A percentile compares a stretch with the other conserved stretches of the same genome.
These are phyloP conservation scores for Gnetum montanum DNA, from an alignment of 75 land plant genomes.

Conservation along the genomic window DNA sequence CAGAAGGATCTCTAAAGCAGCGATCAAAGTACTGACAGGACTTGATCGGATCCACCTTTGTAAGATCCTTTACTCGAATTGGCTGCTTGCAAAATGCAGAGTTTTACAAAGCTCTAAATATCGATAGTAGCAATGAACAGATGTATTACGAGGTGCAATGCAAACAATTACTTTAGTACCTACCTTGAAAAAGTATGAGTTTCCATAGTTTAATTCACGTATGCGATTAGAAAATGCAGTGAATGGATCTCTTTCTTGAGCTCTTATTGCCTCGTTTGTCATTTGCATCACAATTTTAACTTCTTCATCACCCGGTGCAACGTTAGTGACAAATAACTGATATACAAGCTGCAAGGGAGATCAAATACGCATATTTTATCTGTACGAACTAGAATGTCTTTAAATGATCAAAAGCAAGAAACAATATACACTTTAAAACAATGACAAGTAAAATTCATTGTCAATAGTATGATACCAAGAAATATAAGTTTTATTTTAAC, in stretches of 20 bases:
- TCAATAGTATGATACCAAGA: too few species aligned
- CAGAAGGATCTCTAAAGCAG: conserved; percentile 93
- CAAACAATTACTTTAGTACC: too few species aligned
- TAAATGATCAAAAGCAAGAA: too few species aligned
- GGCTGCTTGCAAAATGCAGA: too few species aligned
- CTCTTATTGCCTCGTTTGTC: conserved; percentile 87
- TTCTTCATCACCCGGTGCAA: conserved; percentile 82
- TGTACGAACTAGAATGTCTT: too few species aligned
- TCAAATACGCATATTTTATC: too few species aligned
- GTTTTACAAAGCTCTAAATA: not conserved
- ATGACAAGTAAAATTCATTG: too few species aligned
- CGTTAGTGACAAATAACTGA: conserved; percentile 80
- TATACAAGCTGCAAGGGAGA: conserved; percentile 94
- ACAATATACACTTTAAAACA: too few species aligned
- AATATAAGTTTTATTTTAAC: too few species aligned
- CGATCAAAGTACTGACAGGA: conserved; percentile 84
- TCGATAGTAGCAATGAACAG: not conserved
- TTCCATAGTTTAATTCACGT: conserved; percentile 91
- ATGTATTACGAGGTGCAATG: not conserved
- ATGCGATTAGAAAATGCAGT: conserved; percentile 91
- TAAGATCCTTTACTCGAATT: conserved; percentile 61
- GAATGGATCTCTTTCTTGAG: conserved; percentile 98
- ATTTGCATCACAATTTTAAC: conserved; percentile 98
- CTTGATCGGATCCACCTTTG: conserved; percentile 70
- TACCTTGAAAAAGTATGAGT: conserved; percentile 95